Evolutionary conservation across 495 filamentous ascomycete species (phyloP).

Genomic region (Articulospora tetracladia): DNA sequence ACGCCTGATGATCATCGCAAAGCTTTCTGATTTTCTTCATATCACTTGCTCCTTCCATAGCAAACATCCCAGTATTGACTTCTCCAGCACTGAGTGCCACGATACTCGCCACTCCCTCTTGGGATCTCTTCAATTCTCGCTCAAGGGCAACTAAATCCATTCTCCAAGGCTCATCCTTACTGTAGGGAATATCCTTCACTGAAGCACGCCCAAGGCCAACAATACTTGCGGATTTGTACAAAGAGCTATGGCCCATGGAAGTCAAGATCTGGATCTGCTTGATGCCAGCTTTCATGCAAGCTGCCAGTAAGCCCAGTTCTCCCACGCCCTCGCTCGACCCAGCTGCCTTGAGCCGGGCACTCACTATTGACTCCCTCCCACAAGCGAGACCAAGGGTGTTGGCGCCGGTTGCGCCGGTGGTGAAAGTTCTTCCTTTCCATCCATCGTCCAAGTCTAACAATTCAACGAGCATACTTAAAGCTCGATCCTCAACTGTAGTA

Average conservation of each 20-base stretch:
- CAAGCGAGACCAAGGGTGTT: conserved; percentile 82
- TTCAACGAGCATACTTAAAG: conserved; percentile 64
- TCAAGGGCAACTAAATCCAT: conserved; percentile 63
- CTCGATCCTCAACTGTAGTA: conserved; percentile 69
- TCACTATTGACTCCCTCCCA: conserved; percentile 64
- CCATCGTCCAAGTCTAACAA: conserved; percentile 52
- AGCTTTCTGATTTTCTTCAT: conserved; percentile 61
- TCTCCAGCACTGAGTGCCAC: conserved; percentile 79
- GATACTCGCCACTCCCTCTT: conserved; percentile 62
- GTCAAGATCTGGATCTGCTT: conserved; percentile 71
- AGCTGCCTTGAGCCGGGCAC: conserved; percentile 29
- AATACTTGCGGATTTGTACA: conserved; percentile 77
- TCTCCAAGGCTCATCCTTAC: conserved; percentile 51
- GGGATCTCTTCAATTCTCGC: conserved; percentile 36
- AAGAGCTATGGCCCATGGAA: conserved; percentile 75
- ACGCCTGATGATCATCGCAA: conserved; percentile 71
- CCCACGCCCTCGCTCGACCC: conserved; percentile 36
- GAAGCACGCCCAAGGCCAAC: conserved; percentile 72
- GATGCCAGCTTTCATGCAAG: conserved; percentile 59
- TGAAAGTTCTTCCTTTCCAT: conserved; percentile 69
- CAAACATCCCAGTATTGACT: conserved; percentile 88
- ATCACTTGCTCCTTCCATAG: conserved; percentile 53
- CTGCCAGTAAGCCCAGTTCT: conserved; percentile 63
- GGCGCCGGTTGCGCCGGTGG: conserved; percentile 82
- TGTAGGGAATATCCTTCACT: conserved; percentile 53